Evolutionary conservation across 148 eudicot species (phyloP).

Genomic region (Camellia granthamiana): DNA sequence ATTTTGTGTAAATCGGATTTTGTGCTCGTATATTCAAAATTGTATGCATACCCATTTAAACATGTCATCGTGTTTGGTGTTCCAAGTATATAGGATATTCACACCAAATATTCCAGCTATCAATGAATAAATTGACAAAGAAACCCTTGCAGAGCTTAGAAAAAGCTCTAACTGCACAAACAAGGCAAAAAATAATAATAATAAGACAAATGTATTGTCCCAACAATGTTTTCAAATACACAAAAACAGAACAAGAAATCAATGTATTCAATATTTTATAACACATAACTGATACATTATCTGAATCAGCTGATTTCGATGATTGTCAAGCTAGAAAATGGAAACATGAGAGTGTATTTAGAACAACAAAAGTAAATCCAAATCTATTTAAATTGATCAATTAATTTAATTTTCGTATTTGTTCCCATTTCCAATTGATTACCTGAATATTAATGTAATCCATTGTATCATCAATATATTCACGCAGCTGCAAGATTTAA

Average conservation of each 20-base stretch:
- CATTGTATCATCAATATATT: conserved; percentile 73
- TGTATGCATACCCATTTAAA: conserved; percentile 59
- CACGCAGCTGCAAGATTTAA: conserved; percentile 56
- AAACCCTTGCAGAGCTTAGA: conserved; percentile 61
- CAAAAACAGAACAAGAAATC: neutral
- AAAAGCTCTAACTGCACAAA: conserved; percentile 64
- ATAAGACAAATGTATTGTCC: neutral
- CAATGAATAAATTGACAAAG: conserved; percentile 53
- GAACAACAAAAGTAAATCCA: neutral
- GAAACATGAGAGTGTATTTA: conserved; percentile 11
- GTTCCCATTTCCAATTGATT: neutral
- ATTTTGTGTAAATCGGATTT: too few species aligned
- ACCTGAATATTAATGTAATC: conserved; percentile 84
- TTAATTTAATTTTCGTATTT: neutral
- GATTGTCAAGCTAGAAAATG: conserved; percentile 70
- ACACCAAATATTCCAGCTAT: conserved; percentile 68
- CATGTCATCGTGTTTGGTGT: conserved; percentile 35
- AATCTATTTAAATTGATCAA: neutral
- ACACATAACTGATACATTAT: conserved; percentile 15
- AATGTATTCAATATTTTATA: neutral
- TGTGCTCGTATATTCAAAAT: neutral
- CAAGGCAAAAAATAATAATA: neutral
- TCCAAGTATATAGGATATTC: conserved; percentile 73
- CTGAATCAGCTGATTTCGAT: conserved; percentile 78
- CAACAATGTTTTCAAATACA: neutral